A percentile compares a stretch with the other conserved stretches of the same genome.
Evolutionary conservation across 768 basidiomycete genomes (phyloP).

Genomic region (Trametes villosa): DNA sequence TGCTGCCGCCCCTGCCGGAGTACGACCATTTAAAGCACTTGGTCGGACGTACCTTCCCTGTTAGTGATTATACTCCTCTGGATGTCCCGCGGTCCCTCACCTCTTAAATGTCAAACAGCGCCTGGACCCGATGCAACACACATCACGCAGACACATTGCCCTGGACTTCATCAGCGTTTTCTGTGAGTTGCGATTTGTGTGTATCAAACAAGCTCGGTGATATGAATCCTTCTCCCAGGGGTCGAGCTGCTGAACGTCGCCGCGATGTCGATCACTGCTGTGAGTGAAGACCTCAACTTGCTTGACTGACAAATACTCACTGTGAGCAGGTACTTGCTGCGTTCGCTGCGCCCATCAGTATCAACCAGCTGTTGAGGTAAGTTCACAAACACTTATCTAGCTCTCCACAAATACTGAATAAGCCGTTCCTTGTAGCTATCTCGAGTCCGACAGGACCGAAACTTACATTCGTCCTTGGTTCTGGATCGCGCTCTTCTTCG

Average conservation of each 20-base stretch:
- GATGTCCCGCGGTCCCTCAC: not conserved
- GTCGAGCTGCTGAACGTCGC: constrained; percentile 24
- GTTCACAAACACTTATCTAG: too few species aligned
- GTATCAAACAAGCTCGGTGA: not conserved
- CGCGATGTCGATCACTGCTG: constrained; percentile 23
- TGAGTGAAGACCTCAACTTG: constrained; percentile 1
- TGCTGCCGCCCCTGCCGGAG: constrained; percentile 39
- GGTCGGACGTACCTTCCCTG: constrained; percentile 5
- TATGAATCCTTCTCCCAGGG: constrained; percentile 7
- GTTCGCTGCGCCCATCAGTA: constrained; percentile 33
- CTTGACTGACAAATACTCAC: not conserved
- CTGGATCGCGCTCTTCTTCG: too few species aligned
- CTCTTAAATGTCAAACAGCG: constrained; percentile 26
- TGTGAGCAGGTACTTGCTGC: constrained; percentile 23
- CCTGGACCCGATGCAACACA: constrained; percentile 42
- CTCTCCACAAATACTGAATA: too few species aligned
- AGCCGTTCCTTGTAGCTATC: too few species aligned
- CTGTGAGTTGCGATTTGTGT: constrained; percentile 7
- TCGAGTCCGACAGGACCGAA: too few species aligned
- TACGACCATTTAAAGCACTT: constrained; percentile 33
- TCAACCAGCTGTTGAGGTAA: constrained; percentile 45
- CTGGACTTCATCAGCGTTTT: constrained; percentile 38
- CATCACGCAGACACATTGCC: constrained; percentile 39
- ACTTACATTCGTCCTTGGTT: too few species aligned
- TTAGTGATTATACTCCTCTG: not conserved